Conservation (phyloP, 2,329 filamentous ascomycete species). For the Cryphonectria nitschkei region DNA sequence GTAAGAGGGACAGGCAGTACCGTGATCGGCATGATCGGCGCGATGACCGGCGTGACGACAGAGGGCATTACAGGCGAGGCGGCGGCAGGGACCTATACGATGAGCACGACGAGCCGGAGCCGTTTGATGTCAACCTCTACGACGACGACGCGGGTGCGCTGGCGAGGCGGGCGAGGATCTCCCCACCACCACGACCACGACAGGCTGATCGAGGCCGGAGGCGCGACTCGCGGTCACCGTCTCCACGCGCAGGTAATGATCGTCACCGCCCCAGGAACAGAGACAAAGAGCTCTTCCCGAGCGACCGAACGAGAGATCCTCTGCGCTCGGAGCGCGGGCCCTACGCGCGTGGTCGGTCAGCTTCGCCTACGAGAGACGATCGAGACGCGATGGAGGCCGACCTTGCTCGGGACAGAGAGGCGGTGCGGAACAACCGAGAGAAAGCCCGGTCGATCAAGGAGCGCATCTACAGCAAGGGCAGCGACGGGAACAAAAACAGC, state of each 20-base stretch:
- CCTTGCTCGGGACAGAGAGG: constrained; percentile 36
- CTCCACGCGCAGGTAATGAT: constrained; percentile 33
- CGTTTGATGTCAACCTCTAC: constrained; percentile 77
- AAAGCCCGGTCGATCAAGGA: constrained; percentile 52
- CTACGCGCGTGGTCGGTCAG: constrained; percentile 52
- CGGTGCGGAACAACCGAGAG: constrained; percentile 44
- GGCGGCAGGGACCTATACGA: constrained; percentile 56
- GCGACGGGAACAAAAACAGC: constrained; percentile 36
- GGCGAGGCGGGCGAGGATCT: constrained; percentile 35
- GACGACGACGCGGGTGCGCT: constrained; percentile 64
- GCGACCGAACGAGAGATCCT: constrained; percentile 33
- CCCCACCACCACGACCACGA: background rate
- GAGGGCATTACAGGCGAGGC: constrained; percentile 49
- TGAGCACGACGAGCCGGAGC: constrained; percentile 58
- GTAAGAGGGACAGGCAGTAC: constrained; percentile 62
- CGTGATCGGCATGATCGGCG: constrained; percentile 45
- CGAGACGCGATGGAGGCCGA: constrained; percentile 41
- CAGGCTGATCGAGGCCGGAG: constrained; percentile 12
- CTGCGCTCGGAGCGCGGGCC: constrained; percentile 34
- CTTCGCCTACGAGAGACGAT: constrained; percentile 52
- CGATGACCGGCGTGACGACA: constrained; percentile 34
- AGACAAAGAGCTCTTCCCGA: constrained; percentile 65
- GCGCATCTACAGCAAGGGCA: constrained; percentile 41
- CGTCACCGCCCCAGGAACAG: constrained; percentile 45
- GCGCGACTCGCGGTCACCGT: constrained; percentile 26